phyloP scores from a whole-genome alignment of 441 rosid genomes.

The Sinapis alba region DNA sequence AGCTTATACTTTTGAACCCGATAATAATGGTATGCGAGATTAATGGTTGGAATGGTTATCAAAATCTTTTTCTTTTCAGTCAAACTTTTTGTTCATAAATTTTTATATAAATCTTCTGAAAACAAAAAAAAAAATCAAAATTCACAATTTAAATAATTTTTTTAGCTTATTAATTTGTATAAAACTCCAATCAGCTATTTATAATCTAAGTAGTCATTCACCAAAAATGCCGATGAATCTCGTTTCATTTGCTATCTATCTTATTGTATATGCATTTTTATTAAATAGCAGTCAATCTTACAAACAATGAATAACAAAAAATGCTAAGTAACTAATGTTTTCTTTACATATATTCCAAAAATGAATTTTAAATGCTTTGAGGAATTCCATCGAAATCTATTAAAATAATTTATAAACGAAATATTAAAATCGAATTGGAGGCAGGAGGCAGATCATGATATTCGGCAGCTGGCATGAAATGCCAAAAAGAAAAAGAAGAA shows the following conservation, averaged over 20 bases:
- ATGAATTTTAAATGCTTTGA: not conserved
- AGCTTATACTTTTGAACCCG: too few relatives aligned
- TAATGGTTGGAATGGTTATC: too few relatives aligned
- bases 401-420: too few relatives aligned
- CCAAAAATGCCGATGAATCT: not conserved
- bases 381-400: not conserved
- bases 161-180: not conserved
- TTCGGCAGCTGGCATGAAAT: not conserved
- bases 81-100: too few relatives aligned
- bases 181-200: not conserved
- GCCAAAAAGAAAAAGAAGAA: not conserved
- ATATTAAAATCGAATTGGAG: not conserved
- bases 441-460: not conserved
- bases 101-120: not conserved
- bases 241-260: not conserved
- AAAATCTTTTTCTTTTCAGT: too few relatives aligned
- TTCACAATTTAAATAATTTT: too few relatives aligned
- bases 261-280: not conserved
- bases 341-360: constrained; percentile 1
- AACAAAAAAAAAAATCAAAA: not conserved
- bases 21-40: too few relatives aligned
- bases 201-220: not conserved
- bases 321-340: not conserved
- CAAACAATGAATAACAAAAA: not conserved
- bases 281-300: not conserved